Evolutionary conservation across 2,329 filamentous ascomycete genomes (phyloP).

Genomic region (Aureobasidium sp.): DNA sequence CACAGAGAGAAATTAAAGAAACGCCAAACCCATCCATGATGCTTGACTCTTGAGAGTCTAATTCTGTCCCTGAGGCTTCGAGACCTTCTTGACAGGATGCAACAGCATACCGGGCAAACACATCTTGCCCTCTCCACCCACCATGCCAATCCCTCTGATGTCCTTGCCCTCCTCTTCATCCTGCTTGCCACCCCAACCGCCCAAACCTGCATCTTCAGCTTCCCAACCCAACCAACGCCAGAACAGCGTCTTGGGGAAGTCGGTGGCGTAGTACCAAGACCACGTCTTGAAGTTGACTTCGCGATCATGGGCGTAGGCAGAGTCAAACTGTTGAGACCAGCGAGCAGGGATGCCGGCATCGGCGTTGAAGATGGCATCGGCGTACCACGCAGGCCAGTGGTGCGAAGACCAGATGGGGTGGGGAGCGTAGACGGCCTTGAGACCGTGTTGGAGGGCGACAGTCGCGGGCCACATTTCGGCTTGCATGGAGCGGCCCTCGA

Average conservation of each 20-base stretch:
- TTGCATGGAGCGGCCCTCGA: constrained; percentile 82
- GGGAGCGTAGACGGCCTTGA: constrained; percentile 84
- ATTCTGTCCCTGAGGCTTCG: constrained; percentile 5
- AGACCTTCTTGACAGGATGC: constrained; percentile 65
- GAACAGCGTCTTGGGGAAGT: constrained; percentile 75
- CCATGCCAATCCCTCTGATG: constrained; percentile 38
- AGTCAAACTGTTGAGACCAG: constrained; percentile 36
- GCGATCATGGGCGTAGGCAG: constrained; percentile 49
- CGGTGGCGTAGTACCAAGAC: constrained; percentile 86
- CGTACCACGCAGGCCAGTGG: constrained; percentile 70
- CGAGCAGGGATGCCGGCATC: constrained; percentile 47
- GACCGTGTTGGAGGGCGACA: constrained; percentile 78
- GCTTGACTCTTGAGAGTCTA: background rate
- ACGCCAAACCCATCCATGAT: background rate
- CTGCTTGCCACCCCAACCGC: constrained; percentile 41
- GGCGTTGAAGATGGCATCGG: constrained; percentile 71
- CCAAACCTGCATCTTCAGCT: constrained; percentile 69
- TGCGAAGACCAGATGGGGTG: constrained; percentile 85
- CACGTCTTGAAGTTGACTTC: constrained; percentile 84
- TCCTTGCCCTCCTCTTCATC: constrained; percentile 15
- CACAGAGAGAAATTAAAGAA: background rate
- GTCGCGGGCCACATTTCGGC: constrained; percentile 95
- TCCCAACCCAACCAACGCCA: constrained; percentile 75
- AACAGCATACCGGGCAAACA: constrained; percentile 83
- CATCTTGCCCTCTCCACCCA: constrained; percentile 59